A percentile compares a stretch with the other conserved stretches of the same genome.
phyloP scores from a whole-genome alignment of 78 protist species.

The Dictyostelium capitatum region DNA sequence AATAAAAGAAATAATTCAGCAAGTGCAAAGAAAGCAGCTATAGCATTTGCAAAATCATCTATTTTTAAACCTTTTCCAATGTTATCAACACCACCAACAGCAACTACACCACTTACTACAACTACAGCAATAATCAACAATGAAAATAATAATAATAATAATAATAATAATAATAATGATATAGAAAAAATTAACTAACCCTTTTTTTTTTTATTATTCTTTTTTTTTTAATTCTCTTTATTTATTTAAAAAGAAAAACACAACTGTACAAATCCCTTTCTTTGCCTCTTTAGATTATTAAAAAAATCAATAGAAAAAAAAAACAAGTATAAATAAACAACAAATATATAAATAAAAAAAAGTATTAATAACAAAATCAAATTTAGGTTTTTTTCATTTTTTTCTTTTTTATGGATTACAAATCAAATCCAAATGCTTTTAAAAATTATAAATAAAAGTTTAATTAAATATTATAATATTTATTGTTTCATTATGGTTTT shows the following conservation, averaged over 20 bases:
- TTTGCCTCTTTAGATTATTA: neutral
- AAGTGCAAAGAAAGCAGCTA: too few relatives aligned
- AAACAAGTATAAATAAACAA: neutral
- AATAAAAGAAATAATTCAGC: too few relatives aligned
- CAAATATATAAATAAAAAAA: neutral
- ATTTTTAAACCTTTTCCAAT: neutral
- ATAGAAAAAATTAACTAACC: neutral
- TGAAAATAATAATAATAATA: neutral
- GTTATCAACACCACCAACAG: neutral
- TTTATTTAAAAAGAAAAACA: neutral
- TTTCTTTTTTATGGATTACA: too few relatives aligned
- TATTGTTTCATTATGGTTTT: too few relatives aligned
- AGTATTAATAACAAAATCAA: too few relatives aligned
- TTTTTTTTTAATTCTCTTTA: neutral
- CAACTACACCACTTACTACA: neutral
- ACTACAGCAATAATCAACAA: neutral
- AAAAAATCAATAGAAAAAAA: neutral
- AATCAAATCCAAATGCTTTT: too few relatives aligned
- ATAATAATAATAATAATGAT: too few relatives aligned
- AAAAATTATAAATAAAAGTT: too few relatives aligned
- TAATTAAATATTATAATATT: too few relatives aligned
- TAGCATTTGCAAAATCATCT: too few relatives aligned
- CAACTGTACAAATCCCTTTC: too few relatives aligned
- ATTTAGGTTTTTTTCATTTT: too few relatives aligned
- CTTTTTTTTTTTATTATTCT: neutral